Evolutionary conservation across 306 rosid genomes (phyloP).

Genomic region (Rosa chinensis): DNA sequence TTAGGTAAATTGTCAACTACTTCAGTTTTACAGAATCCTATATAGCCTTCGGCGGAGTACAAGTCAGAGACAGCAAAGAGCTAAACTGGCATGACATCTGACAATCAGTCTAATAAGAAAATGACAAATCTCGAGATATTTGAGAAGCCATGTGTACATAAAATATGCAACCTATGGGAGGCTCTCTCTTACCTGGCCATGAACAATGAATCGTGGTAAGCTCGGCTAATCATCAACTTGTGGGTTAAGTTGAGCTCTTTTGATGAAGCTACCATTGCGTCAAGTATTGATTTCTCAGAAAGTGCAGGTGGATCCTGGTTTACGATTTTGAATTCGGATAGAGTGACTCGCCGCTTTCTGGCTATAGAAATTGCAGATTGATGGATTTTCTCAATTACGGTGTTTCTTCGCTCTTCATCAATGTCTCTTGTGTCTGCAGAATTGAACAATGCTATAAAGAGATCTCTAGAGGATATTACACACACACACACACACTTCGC

Average conservation of each 20-base stretch:
- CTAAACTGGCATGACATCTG: neutral
- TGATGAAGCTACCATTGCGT: constrained; percentile 76
- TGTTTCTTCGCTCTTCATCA: constrained; percentile 78
- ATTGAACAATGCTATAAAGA: neutral
- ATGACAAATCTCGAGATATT: neutral
- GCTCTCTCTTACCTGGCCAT: constrained; percentile 74
- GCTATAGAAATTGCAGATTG: constrained; percentile 68
- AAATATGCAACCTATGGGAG: neutral
- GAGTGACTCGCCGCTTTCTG: constrained; percentile 60
- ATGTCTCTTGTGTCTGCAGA: constrained; percentile 84
- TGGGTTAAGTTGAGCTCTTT: constrained; percentile 69
- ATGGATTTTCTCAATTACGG: constrained; percentile 68
- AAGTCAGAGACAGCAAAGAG: neutral
- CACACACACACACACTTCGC: constrained; percentile 39
- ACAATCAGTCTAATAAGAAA: neutral
- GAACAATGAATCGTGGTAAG: constrained; percentile 90
- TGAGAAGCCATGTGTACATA: neutral
- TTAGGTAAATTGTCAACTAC: neutral
- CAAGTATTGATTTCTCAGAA: constrained; percentile 58
- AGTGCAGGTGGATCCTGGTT: constrained; percentile 97
- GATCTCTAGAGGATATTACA: neutral
- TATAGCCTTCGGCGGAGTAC: neutral
- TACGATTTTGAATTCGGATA: constrained; percentile 67
- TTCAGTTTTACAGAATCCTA: neutral
- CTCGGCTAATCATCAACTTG: constrained; percentile 94